Percentiles rank a stretch among this genome's conserved stretches.
phyloP scores from a whole-genome alignment of 495 filamentous ascomycete genomes.

The Cryomyces minteri region DNA sequence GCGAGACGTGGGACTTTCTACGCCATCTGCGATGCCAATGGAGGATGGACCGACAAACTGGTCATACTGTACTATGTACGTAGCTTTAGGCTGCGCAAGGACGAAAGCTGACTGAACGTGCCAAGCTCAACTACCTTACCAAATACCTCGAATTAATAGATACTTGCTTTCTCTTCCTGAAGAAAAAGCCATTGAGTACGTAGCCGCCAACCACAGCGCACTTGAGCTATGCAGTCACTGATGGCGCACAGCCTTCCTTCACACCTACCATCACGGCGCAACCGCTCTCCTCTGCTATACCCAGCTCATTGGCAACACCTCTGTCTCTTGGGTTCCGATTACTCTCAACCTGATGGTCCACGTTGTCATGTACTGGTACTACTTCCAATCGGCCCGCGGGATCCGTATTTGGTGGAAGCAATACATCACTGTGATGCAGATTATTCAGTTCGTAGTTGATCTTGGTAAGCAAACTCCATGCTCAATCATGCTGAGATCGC shows the following conservation, averaged over 20 bases:
- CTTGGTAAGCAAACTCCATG: conserved; percentile 33
- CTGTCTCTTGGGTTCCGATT: conserved; percentile 65
- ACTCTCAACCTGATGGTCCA: conserved; percentile 62
- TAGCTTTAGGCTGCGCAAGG: conserved; percentile 1
- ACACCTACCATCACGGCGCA: conserved; percentile 74
- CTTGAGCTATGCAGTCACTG: neutral
- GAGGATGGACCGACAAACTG: conserved; percentile 64
- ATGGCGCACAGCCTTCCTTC: conserved; percentile 46
- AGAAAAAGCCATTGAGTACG: conserved; percentile 75
- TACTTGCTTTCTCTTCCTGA: conserved; percentile 65
- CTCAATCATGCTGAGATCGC: neutral
- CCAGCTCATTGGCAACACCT: conserved; percentile 59
- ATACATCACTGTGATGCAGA: conserved; percentile 76
- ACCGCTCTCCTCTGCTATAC: conserved; percentile 76
- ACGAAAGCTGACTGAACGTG: neutral
- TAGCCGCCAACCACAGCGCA: neutral
- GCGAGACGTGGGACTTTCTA: conserved; percentile 50
- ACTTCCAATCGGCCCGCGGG: conserved; percentile 71
- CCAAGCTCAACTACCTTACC: conserved; percentile 64
- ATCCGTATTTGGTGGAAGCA: conserved; percentile 82
- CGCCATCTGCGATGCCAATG: conserved; percentile 47
- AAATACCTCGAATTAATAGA: conserved; percentile 71
- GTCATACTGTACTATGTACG: conserved; percentile 67
- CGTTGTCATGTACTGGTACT: conserved; percentile 55
- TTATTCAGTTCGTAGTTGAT: conserved; percentile 66